phyloP scores from a whole-genome alignment of 306 rosid genomes.

The Senna siamea region DNA sequence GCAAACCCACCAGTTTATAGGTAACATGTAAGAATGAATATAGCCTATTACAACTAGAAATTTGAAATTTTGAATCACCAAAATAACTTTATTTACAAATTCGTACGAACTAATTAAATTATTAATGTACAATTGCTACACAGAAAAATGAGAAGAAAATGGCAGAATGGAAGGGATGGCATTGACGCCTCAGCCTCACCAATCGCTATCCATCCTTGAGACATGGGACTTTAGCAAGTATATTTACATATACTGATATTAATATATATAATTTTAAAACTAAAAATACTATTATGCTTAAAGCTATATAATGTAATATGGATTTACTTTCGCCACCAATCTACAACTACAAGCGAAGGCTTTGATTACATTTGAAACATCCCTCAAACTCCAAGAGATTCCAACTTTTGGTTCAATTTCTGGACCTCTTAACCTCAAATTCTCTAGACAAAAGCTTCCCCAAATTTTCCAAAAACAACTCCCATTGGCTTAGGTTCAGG shows the following conservation, averaged over 20 bases:
- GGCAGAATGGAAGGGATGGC: constrained; percentile 67
- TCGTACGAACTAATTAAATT: constrained; percentile 17
- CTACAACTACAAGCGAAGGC: constrained; percentile 48
- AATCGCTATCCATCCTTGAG: constrained; percentile 58
- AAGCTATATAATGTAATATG: too few species aligned
- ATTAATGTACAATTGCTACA: constrained; percentile 38
- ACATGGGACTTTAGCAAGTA: constrained; percentile 3
- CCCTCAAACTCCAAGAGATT: constrained; percentile 58
- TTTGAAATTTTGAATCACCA: constrained; percentile 33
- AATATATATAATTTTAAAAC: constrained; percentile 45
- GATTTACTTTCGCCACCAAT: constrained; percentile 25
- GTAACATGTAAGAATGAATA: constrained; percentile 9
- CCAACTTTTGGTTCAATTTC: constrained; percentile 55
- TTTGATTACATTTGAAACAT: constrained; percentile 17
- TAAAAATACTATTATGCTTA: constrained; percentile 35
- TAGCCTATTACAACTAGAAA: constrained; percentile 39
- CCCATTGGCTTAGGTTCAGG: constrained; percentile 69
- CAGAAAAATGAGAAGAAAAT: constrained; percentile 20
- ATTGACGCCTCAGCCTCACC: constrained; percentile 44
- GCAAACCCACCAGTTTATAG: not conserved
- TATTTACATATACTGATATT: constrained; percentile 43
- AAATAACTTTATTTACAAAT: constrained; percentile 37
- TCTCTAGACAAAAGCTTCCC: constrained; percentile 50
- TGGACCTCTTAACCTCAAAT: constrained; percentile 48
- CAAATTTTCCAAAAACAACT: constrained; percentile 60